Evolutionary conservation across 2,329 filamentous ascomycete species (phyloP).

Genomic region (Aaosphaeria arxii): DNA sequence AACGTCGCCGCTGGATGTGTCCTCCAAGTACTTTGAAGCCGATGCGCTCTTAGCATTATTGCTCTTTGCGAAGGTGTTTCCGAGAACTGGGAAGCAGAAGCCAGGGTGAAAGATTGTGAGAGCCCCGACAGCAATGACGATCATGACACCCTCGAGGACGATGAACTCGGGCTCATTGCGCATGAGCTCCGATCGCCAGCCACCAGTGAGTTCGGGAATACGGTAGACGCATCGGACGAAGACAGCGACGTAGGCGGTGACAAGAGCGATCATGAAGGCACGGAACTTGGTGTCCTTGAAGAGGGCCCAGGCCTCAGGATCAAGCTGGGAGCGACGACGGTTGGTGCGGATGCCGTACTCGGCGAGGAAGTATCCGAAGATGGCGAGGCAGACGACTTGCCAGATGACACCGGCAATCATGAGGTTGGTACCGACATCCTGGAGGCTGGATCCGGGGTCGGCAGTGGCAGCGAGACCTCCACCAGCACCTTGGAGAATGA

Average conservation of each 20-base stretch:
- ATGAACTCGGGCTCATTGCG: slow-evolving; percentile 50
- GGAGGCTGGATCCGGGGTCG: slow-evolving; percentile 33
- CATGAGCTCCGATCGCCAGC: slow-evolving; percentile 46
- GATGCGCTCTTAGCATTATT: neutral
- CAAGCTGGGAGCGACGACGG: slow-evolving; percentile 22
- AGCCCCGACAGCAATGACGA: slow-evolving; percentile 44
- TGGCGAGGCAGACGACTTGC: slow-evolving; percentile 53
- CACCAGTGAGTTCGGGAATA: slow-evolving; percentile 48
- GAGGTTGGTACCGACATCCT: slow-evolving; percentile 51
- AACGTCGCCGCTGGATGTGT: too few relatives aligned
- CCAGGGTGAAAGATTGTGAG: slow-evolving; percentile 50
- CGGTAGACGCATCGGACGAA: slow-evolving; percentile 49
- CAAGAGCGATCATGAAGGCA: slow-evolving; percentile 32
- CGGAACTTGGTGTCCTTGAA: slow-evolving; percentile 24
- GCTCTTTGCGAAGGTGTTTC: neutral
- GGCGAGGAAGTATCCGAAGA: slow-evolving; percentile 43
- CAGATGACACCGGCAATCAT: slow-evolving; percentile 58
- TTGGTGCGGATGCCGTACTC: slow-evolving; percentile 37
- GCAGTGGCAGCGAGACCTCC: slow-evolving; percentile 57
- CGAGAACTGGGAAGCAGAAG: slow-evolving; percentile 34
- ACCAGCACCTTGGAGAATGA: slow-evolving; percentile 58
- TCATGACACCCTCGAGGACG: slow-evolving; percentile 54
- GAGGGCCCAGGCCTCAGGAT: slow-evolving; percentile 13
- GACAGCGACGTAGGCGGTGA: slow-evolving; percentile 43
- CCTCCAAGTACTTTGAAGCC: too few relatives aligned